Base-by-base conservation (phyloP, 2,329 filamentous ascomycete species). In the Cladosporium oxysporum region DNA sequence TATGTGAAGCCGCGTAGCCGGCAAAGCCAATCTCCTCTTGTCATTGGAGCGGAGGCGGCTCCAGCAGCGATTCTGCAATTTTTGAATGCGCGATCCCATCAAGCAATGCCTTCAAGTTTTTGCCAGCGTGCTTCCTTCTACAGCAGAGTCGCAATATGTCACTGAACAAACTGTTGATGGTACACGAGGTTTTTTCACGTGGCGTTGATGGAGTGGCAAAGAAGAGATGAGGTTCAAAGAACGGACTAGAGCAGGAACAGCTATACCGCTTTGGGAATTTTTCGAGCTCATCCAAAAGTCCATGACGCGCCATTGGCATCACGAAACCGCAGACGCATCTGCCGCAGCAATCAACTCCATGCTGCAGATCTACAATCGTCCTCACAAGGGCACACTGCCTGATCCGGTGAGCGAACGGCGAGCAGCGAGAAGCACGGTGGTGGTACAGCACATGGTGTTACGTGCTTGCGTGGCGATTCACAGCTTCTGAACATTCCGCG, bases 371-470 rank as follows among this genome's bases (percentile, higher is more conserved):
- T 35, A 5, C 31, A 35, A 12, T 37, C 14, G 16, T 14, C 4
- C 21, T 2, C 26, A 18, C 58, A 18, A 21, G 41, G 58, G 44
- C 12, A 35, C 14, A 28, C 33, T 44, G 26, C 59, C 59, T 14
- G n/a, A 52, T 62, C 21, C 4, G 47, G 59, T 29, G 44, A 41
- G n/a, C 28, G 33, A 29, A 12, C 37, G 35, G 55, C 55, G 58
- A 60, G 58, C 37, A 62, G 59, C 47, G 47, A 62, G 59, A 52
- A 52, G 47, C 59, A 52, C 29, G 47, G 59, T 37, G 47, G 59
- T 37, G 31, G 23, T 52, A 47, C 57, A 31, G 7, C 33, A 28
- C 31, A 16, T 47, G 16, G 52, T 55, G 52, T 16, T 44, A 29
- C 57, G 33, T 29, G 37, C 11, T 35, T 58, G 31, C 33, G 33